Conservation (phyloP, 805 yeast species). For the Lachancea cidri region DNA sequence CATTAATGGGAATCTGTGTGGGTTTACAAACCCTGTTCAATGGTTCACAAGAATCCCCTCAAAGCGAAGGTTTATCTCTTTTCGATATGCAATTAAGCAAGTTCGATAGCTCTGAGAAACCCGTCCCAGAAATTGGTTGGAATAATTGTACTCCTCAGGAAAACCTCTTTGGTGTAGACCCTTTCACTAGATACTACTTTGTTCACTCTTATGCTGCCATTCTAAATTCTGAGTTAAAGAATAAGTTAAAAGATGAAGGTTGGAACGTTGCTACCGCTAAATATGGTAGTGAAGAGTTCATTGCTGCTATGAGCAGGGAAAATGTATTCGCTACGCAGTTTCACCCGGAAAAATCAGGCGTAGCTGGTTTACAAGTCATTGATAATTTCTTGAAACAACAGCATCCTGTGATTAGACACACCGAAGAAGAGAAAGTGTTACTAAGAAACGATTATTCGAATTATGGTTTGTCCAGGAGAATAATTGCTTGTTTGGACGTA, state of each 20-base stretch:
- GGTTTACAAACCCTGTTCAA: constrained; percentile 84
- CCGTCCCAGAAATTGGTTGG: constrained; percentile 99
- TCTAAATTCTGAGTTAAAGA: constrained; percentile 36
- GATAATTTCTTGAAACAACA: constrained; percentile 56
- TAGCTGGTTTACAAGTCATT: constrained; percentile 77
- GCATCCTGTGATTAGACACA: constrained; percentile 19
- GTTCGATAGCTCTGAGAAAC: constrained; percentile 54
- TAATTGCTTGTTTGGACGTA: constrained; percentile 96
- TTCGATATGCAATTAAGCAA: constrained; percentile 49
- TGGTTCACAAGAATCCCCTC: constrained; percentile 70
- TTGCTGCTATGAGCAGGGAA: constrained; percentile 74
- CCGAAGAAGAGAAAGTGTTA: constrained; percentile 16
- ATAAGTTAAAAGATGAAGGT: constrained; percentile 35
- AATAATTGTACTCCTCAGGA: constrained; percentile 42
- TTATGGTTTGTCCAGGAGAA: constrained; percentile 76
- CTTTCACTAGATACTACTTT: constrained; percentile 74
- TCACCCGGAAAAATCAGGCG: constrained; percentile 98
- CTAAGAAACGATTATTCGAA: constrained; percentile 37
- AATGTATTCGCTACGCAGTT: constrained; percentile 94
- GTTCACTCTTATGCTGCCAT: constrained; percentile 92
- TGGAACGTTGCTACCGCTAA: constrained; percentile 73
- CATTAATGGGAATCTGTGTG: constrained; percentile 96
- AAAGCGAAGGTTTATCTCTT: constrained; percentile 54
- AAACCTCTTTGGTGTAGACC: constrained; percentile 53
- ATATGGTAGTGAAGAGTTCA: constrained; percentile 74